Evolutionary conservation across 352 stramenopile genomes (phyloP).

Genomic region (Pythium catenulatum): DNA sequence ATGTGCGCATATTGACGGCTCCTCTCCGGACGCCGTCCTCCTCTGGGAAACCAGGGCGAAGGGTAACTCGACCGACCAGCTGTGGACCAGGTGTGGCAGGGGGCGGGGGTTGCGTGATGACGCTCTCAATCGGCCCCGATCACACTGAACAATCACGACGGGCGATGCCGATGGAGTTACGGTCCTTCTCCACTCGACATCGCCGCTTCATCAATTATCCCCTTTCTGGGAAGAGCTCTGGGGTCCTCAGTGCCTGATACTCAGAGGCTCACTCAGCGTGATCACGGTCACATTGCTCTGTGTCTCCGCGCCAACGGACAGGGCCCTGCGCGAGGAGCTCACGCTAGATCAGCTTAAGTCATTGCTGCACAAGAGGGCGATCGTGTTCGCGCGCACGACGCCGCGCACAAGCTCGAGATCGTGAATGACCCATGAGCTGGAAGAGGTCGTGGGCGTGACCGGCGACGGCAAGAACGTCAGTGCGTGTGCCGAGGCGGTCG

Average conservation of each 20-base stretch:
- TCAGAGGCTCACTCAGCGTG: neutral
- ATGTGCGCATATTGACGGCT: neutral
- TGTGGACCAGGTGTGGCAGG: neutral
- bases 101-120: neutral
- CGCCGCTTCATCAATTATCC: neutral
- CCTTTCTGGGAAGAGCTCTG: slow-evolving; percentile 4
- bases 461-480: no score
- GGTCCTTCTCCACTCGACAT: slow-evolving; percentile 8
- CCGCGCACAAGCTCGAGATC: no score
- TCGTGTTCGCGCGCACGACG: no score
- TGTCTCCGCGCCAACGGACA: slow-evolving; percentile 5
- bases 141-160: slow-evolving; percentile 10
- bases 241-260: neutral
- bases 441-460: no score
- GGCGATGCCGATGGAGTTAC: slow-evolving; percentile 3
- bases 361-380: no score
- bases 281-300: neutral
- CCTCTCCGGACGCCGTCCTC: neutral
- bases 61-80: neutral
- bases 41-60: slow-evolving; percentile 15
- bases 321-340: neutral
- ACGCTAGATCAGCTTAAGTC: no score
- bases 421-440: no score
- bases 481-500: no score
- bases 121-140: neutral